Percentiles rank a stretch among this genome's conserved stretches.
These are phyloP conservation scores for Fusarium sp. DNA, from an alignment of 2,329 filamentous ascomycete genomes.

Conservation along the genomic window DNA sequence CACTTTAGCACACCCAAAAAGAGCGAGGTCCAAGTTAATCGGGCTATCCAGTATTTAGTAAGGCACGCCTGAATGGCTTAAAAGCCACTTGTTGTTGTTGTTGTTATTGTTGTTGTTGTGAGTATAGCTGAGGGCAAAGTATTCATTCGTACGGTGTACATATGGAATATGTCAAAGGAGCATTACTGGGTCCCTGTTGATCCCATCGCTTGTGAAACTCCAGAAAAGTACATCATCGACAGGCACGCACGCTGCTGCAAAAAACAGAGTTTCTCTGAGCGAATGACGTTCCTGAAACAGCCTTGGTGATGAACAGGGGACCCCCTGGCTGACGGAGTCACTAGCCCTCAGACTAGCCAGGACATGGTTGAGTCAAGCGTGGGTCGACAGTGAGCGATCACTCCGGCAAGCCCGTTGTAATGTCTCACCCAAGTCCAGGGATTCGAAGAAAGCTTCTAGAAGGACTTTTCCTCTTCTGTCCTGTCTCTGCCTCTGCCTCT, in stretches of 20 bases:
- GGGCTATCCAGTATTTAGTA: slow-evolving; percentile 26
- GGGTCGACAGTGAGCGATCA: slow-evolving; percentile 39
- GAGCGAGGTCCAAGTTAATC: background rate
- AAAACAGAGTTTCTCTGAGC: slow-evolving; percentile 12
- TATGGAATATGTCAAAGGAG: background rate
- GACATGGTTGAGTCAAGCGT: slow-evolving; percentile 32
- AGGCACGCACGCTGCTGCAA: slow-evolving; percentile 23
- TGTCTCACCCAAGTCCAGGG: slow-evolving; percentile 40
- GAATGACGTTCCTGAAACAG: slow-evolving; percentile 45
- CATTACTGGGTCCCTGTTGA: slow-evolving; percentile 7
- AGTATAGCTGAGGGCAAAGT: background rate
- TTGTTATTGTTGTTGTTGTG: no score
- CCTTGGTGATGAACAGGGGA: slow-evolving; percentile 32
- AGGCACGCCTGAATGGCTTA: slow-evolving; percentile 19
- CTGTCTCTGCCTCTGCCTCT: background rate
- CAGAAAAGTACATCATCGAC: slow-evolving; percentile 13
- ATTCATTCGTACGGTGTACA: no score
- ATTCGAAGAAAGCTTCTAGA: slow-evolving; percentile 47
- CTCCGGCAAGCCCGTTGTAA: slow-evolving; percentile 46
- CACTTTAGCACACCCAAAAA: slow-evolving; percentile 2
- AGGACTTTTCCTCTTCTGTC: slow-evolving; percentile 23
- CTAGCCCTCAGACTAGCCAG: slow-evolving; percentile 38
- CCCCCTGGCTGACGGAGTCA: slow-evolving; percentile 24
- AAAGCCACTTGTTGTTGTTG: no score
- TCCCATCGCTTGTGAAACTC: slow-evolving; percentile 13